These are phyloP conservation scores for Rhypophila decipiens DNA, from an alignment of 495 filamentous ascomycete species.

Conservation along the genomic window DNA sequence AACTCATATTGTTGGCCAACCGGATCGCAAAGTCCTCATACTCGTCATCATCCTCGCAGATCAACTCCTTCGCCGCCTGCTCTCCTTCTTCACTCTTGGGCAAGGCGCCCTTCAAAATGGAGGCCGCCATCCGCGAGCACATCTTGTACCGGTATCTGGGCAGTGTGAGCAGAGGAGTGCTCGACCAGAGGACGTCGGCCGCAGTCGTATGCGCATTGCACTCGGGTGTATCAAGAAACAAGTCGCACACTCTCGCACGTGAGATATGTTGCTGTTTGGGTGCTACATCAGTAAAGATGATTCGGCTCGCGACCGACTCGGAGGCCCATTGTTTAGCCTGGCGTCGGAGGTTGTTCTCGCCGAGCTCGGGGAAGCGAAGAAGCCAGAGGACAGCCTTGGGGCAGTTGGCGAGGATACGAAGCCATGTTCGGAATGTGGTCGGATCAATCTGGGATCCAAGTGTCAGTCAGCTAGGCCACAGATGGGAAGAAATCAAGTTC, in stretches of 20 bases:
- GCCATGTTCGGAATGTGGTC: conserved; percentile 92
- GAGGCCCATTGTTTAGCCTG: conserved; percentile 82
- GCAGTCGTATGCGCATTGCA: conserved; percentile 98
- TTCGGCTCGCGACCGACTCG: conserved; percentile 77
- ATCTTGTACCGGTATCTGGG: conserved; percentile 97
- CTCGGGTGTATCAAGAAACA: conserved; percentile 96
- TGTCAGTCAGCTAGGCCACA: too few species aligned
- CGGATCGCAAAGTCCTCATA: conserved; percentile 78
- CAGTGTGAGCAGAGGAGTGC: conserved; percentile 87
- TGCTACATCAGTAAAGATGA: conserved; percentile 94
- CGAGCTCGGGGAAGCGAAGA: conserved; percentile 90
- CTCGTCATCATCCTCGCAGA: conserved; percentile 66
- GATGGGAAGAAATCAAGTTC: too few species aligned
- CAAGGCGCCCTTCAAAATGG: conserved; percentile 83
- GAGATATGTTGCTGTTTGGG: conserved; percentile 94
- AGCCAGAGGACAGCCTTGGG: conserved; percentile 94
- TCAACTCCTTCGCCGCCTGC: conserved; percentile 66
- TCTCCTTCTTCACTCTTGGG: conserved; percentile 61
- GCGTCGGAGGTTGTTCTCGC: conserved; percentile 75
- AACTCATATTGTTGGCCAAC: conserved; percentile 62
- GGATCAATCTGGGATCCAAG: conserved; percentile 75
- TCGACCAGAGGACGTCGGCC: conserved; percentile 92
- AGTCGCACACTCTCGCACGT: conserved; percentile 82
- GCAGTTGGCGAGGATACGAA: conserved; percentile 81
- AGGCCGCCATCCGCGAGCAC: conserved; percentile 96